Conservation (phyloP, 2,329 filamentous ascomycete genomes). For the Xylariomycetidae sp. region DNA sequence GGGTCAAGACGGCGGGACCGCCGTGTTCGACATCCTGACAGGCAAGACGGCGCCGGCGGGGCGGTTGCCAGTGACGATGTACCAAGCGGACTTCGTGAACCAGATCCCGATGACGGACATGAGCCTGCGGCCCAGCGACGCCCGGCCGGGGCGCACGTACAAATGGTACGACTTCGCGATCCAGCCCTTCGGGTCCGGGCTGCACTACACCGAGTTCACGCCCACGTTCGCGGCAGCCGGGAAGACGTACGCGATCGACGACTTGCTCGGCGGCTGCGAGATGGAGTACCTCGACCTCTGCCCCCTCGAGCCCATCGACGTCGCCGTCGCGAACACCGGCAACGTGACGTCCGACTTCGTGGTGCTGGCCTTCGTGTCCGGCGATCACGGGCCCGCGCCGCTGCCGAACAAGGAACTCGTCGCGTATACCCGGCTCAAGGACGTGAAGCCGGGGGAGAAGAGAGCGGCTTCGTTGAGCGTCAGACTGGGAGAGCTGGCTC, state of each 20-base stretch:
- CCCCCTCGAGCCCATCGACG: constrained; percentile 29
- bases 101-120: constrained; percentile 45
- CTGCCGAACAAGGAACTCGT: constrained; percentile 40
- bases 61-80: constrained; percentile 40
- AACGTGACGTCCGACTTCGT: constrained; percentile 38
- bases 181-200: constrained; percentile 39
- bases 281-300: constrained; percentile 30
- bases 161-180: constrained; percentile 42
- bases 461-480: constrained; percentile 28
- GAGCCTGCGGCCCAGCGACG: constrained; percentile 35
- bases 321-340: constrained; percentile 37
- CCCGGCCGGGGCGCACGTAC: constrained; percentile 41
- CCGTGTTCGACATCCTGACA: constrained; percentile 41
- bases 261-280: constrained; percentile 26
- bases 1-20: constrained; percentile 45
- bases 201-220: constrained; percentile 44
- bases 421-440: constrained; percentile 34
- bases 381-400: constrained; percentile 33
- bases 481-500: constrained; percentile 37
- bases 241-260: constrained; percentile 25
- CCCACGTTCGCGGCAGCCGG: constrained; percentile 10
- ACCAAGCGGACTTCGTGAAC: constrained; percentile 38
- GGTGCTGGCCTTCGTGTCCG: constrained; percentile 35
- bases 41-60: constrained; percentile 40
- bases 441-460: constrained; percentile 16